Evolutionary conservation across 805 yeast species (phyloP).

Genomic region (Ogataea kodamae): DNA sequence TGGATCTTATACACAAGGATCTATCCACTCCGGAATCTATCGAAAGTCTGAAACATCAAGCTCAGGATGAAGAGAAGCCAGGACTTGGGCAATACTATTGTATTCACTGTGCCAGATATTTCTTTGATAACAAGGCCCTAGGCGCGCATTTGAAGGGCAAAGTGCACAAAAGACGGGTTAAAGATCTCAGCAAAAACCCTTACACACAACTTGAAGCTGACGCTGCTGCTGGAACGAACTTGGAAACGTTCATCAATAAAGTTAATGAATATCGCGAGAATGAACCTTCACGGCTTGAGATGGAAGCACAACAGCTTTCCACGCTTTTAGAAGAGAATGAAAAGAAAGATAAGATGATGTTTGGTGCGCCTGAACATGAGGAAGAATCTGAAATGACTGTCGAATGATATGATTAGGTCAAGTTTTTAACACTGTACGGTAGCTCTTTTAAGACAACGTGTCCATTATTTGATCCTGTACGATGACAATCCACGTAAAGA

Average conservation of each 20-base stretch:
- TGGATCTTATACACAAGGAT: constrained; percentile 80
- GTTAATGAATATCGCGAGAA: constrained; percentile 56
- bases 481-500: constrained; percentile 47
- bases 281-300: constrained; percentile 43
- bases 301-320: constrained; percentile 37
- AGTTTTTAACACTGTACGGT: constrained; percentile 48
- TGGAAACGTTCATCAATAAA: constrained; percentile 59
- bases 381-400: constrained; percentile 20
- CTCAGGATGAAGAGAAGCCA: constrained; percentile 82
- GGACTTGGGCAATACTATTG: constrained; percentile 96
- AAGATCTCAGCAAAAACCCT: constrained; percentile 71
- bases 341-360: constrained; percentile 28
- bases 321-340: constrained; percentile 31
- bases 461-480: constrained; percentile 34
- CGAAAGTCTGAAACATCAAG: constrained; percentile 67
- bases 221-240: constrained; percentile 82
- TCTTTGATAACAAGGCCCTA: constrained; percentile 71
- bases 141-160: constrained; percentile 72
- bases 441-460: constrained; percentile 49
- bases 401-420: constrained; percentile 35
- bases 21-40: constrained; percentile 63
- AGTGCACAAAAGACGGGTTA: constrained; percentile 82
- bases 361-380: constrained; percentile 18
- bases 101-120: constrained; percentile 90
- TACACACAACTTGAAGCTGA: constrained; percentile 86